Evolutionary conservation across 2,329 filamentous ascomycete genomes (phyloP), one percentile per base, ranked within the genome.

Genomic region (Penicillium vulpinum): DNA sequence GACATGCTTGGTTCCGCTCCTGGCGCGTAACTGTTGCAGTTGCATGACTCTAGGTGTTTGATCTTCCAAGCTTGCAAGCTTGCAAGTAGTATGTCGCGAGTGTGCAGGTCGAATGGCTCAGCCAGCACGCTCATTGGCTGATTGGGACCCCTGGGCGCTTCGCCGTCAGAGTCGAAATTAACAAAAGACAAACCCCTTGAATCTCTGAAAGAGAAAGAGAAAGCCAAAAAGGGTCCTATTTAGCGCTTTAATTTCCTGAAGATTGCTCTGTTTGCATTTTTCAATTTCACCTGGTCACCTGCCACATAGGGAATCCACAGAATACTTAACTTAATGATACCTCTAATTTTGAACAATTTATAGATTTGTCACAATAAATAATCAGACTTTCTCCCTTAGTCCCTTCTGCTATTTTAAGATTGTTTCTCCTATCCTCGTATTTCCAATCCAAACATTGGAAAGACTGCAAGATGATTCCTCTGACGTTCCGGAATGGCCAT

Each of bases 1-100:
- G 56, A 60, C 59, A 52, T 44, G 26, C 28, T 22, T 21, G 13
- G 45, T 43, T 39, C 52, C 55, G 28, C 58, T 59, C 60, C 62
- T 66, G 64, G 64, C 64, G 64, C 64, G 58, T 62, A 62, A 43
- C 33, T 16, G 35, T 52, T 36, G 21, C 38, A 45, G 38, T 13
- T 52, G 26, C 48, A 39, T 18, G 11, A 41, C 1, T 47, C 6
- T 40, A 47, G 18, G 36, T 52, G 16, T 39, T 52, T 16, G 21
- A 56, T 51, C 18, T 36, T 35, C 29, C 15, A 33, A 39, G 9
- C 43, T 39, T 41, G 28, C 11, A 33, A 24, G n/a, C n/a, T n/a
- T n/a, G n/a, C n/a, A n/a, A n/a, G n/a, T n/a, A n/a, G n/a, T 52
- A 44, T 61, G 58, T 60, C 43, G 54, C 53, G 52, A 46, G 47